phyloP scores from a whole-genome alignment of 2,329 filamentous ascomycete species.

The Talaromyces sp. region DNA sequence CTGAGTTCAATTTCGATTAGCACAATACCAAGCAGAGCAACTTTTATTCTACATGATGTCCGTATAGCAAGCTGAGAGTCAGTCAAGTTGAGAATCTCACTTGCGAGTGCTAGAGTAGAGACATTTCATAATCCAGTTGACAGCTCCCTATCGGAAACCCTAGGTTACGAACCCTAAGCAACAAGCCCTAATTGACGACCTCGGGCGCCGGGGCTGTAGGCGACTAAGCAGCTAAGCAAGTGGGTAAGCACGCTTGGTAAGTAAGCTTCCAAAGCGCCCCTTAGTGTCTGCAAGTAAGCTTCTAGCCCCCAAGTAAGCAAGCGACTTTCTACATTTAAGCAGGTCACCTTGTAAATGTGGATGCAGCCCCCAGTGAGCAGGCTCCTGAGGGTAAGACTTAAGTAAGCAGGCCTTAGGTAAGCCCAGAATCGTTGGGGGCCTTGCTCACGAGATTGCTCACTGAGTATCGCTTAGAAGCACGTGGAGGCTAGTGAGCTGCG shows the following conservation, averaged over 20 bases:
- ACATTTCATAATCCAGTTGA: not conserved
- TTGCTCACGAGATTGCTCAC: not conserved
- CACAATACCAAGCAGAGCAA: not conserved
- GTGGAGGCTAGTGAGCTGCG: not conserved
- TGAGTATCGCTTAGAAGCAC: not conserved
- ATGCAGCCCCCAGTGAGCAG: not conserved
- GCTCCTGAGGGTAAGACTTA: not conserved
- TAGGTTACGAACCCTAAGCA: not conserved
- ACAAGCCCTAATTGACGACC: not conserved
- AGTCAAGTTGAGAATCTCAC: not conserved
- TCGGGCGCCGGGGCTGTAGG: not conserved
- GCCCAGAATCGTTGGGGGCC: not conserved
- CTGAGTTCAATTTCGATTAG: not conserved
- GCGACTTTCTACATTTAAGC: not conserved
- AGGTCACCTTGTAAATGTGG: not conserved
- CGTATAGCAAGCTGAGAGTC: not conserved
- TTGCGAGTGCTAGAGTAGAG: not conserved
- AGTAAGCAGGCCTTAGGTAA: not conserved
- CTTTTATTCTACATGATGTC: not conserved
- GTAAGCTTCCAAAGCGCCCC: not conserved
- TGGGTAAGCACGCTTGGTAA: not conserved
- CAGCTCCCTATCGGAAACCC: not conserved
- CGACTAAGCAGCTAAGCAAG: not conserved
- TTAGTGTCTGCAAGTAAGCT: not conserved
- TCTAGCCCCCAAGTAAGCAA: not conserved